Evolutionary conservation across 352 stramenopile genomes (phyloP), one percentile per base, ranked within the genome.

Genomic region (Bremia lactucae): DNA sequence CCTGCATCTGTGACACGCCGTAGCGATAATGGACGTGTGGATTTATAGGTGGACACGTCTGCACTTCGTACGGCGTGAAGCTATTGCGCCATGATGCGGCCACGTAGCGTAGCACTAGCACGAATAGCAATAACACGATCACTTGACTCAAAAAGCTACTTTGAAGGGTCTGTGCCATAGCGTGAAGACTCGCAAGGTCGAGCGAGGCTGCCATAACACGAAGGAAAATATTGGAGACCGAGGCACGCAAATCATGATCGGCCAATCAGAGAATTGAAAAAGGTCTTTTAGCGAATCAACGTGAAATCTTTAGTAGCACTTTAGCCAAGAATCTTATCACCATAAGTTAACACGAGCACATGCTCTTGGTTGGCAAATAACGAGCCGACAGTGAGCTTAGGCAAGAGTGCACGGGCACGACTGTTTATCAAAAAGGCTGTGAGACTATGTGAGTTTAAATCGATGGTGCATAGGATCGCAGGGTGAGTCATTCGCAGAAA

Each of bases 1-100:
- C 75, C 63, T 87, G 51, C 75, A 92, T 89, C 49, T 92, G 76
- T 36, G 79, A 69, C 20, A 92, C 59, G 18, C 76, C 79, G 42
- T 92, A 92, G 52, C 62, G 74, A 45, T 88, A 92, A 52, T 78
- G 67, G 22, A 83, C 68, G 44, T 74, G 78, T 22, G 62, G 59
- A 55, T 89, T 86, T 40, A 87, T 69, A 20, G 77, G 77, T 15
- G 77, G 77, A 55, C 71, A 85, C 49, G 63, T 80, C 44, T 78
- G 66, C 33, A 83, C 61, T 42, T 88, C 76, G 55, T 72, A 88
- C 18, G 76, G 65, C 44, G 69, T 47, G 22, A 85, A 37, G 8
- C 46, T 49, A 24, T 65, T 49, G 26, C 59, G 65, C 74, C 74
- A 87, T 34, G 68, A 67, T 26, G 69, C 65, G 21, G 65, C 55